Base-by-base conservation (phyloP, 2,329 filamentous ascomycete genomes). In the Neofusicoccum umdonicola region DNA sequence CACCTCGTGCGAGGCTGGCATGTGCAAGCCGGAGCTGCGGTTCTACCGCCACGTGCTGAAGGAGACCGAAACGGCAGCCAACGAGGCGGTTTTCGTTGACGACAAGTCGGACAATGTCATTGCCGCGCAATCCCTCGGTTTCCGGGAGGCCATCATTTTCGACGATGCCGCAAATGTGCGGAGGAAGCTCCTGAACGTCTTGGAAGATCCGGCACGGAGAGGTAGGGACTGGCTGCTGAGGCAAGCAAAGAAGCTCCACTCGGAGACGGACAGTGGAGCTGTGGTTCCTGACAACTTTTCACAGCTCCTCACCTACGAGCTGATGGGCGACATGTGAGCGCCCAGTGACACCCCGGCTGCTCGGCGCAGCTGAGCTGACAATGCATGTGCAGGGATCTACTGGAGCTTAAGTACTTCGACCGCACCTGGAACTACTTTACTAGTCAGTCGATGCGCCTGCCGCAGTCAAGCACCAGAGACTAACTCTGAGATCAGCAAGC, bases 41-140 rank as follows among this genome's bases (percentile, higher is more conserved):
- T 79, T 76, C 67, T 78, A 75, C 67, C 63, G 65, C 12, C 66
- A 74, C 50, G 74, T 78, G 6, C 67, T 78, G 11, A 44, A 71
- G 1, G 63, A 69, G 0, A 69, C 72, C 15, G 57, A 64, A 2
- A 27, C 62, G 1, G 39, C 66, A 5, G 66, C 70, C 0, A 63
- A 68, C 13, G 54, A 70, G 4, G 66, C 67, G 1, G 64, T 76
- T 1, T 73, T 76, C 39, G 68, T 77, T 1, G 75, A 77, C 58
- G 73, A 76, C 31, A 71, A 70, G 27, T 44, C 41, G 13, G 71
- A 70, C n/a, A 75, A 74, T 52, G 67, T 74, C 5, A 56, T 69
- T 8, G 65, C 71, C 17, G 73, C 72, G 0, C 57, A 27, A 17
- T 66, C 67, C 3, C 62, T 76, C 5, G 76, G 76, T 2, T 73